Base-by-base conservation (phyloP, 108 stramenopile genomes). In the Cyclotella cryptica region DNA sequence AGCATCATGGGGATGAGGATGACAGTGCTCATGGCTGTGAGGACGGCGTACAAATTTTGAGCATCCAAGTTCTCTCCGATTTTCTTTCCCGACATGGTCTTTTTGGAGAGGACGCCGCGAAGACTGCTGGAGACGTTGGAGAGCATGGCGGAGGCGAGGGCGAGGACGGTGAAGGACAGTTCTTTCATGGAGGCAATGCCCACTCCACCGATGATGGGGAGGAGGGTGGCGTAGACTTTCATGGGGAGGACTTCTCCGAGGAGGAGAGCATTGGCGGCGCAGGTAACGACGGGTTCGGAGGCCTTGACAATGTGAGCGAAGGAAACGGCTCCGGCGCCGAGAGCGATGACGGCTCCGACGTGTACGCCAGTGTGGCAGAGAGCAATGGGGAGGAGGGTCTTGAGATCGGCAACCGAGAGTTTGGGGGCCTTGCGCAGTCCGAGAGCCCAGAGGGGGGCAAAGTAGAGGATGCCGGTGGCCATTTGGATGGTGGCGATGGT, bases 271-370 rank as follows among this genome's bases (percentile, higher is more conserved):
- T 98, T 97, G 35, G 96, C 77, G 24, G 78, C 88, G 64, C 98
- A 98, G 11, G 98, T 98, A 49, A 98, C 97, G 55, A 98, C 97
- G 10, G 98, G 98, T 84, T 99, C 98, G 45, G 97, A 96, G 21
- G 98, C 98, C 90, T 99, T 99, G 77, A 99, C 98, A 85, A 99
- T 98, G 92, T 99, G 98, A n/a, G 98, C 97, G 80, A 99, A 99
- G 65, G 96, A 97, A 27, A 98, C 98, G 59, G 98, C 97, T 39
- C 98, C 98, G 30, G 98, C 98, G 46, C 97, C 97, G 14, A 99
- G 90, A 58, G 97, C 97, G 51, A 99, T 89, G 54, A 99, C 98
- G 13, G 98, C 97, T 35, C 96, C 96, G 17, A 98, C 92, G 85
- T 98, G 98, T 2, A 97, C 97, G 26, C 97, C 96, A 40, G 97